A percentile compares a stretch with the other conserved stretches of the same genome.
Conservation (phyloP, 1,139 yeast genomes). For the Suhomyces anneliseae region DNA sequence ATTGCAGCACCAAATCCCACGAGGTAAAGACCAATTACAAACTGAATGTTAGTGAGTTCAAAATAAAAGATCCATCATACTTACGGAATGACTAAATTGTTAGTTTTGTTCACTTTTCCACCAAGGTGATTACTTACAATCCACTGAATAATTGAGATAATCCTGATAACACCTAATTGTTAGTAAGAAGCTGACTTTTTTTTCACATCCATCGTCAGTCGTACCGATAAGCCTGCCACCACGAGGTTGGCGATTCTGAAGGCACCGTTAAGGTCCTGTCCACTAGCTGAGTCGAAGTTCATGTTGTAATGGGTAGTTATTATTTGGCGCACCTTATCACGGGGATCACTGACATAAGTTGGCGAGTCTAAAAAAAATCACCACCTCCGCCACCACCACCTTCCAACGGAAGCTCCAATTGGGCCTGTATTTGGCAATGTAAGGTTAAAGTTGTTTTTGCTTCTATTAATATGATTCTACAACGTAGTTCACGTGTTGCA, state of each 20-base stretch:
- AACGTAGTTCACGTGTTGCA: no score
- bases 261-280: slow-evolving; percentile 44
- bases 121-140: slow-evolving; percentile 38
- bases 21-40: slow-evolving; percentile 56
- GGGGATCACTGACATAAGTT: background rate
- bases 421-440: background rate
- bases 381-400: background rate
- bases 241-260: slow-evolving; percentile 65
- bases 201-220: slow-evolving; percentile 30
- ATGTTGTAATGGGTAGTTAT: slow-evolving; percentile 3
- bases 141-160: slow-evolving; percentile 60
- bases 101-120: slow-evolving; percentile 13
- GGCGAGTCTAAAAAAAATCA: background rate
- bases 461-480: no score
- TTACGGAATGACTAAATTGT: slow-evolving; percentile 32
- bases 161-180: slow-evolving; percentile 52
- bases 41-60: slow-evolving; percentile 27
- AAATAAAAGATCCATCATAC: slow-evolving; percentile 11
- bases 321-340: background rate
- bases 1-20: slow-evolving; percentile 56
- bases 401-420: background rate
- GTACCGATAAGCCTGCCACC: slow-evolving; percentile 61
- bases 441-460: no score
- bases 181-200: slow-evolving; percentile 15
- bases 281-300: slow-evolving; percentile 18